phyloP scores from a whole-genome alignment of 495 filamentous ascomycete genomes.

The Aspergillus affinis region DNA sequence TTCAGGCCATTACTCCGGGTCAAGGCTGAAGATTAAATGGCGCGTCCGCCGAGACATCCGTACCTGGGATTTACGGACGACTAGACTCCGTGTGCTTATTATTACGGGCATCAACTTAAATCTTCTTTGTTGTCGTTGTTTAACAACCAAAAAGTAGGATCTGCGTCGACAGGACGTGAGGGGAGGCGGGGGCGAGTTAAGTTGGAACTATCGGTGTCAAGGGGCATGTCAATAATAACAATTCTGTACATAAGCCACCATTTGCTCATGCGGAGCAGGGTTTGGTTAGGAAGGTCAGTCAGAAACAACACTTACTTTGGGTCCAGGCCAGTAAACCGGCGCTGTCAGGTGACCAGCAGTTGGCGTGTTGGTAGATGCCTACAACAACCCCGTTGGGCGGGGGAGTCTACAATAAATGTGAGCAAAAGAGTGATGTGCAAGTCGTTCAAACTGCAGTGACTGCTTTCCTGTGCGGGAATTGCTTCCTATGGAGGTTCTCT shows the following conservation, averaged over 20 bases:
- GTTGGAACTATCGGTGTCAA: conserved; percentile 1
- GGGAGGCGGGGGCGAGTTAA: conserved; percentile 3
- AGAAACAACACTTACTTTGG: too few relatives aligned
- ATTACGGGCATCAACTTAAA: background rate
- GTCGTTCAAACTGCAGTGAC: background rate
- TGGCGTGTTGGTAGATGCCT: too few relatives aligned
- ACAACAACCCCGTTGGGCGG: background rate
- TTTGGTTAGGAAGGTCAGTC: background rate
- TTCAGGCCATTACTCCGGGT: conserved; percentile 1
- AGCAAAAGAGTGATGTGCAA: too few relatives aligned
- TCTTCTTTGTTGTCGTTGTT: background rate
- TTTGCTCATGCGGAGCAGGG: background rate
- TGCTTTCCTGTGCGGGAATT: background rate
- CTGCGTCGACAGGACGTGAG: conserved; percentile 7
- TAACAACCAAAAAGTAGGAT: background rate
- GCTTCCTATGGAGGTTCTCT: background rate
- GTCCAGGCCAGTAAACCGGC: too few relatives aligned
- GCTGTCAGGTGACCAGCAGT: background rate
- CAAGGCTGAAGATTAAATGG: conserved; percentile 6
- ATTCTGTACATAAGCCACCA: background rate
- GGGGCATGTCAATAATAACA: conserved; percentile 11
- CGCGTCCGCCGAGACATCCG: conserved; percentile 13
- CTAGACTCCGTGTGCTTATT: background rate
- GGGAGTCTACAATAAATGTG: background rate
- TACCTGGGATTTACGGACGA: conserved; percentile 1